Conservation (phyloP, 2,329 filamentous ascomycete species). For the Sclerotinia nivalis region DNA sequence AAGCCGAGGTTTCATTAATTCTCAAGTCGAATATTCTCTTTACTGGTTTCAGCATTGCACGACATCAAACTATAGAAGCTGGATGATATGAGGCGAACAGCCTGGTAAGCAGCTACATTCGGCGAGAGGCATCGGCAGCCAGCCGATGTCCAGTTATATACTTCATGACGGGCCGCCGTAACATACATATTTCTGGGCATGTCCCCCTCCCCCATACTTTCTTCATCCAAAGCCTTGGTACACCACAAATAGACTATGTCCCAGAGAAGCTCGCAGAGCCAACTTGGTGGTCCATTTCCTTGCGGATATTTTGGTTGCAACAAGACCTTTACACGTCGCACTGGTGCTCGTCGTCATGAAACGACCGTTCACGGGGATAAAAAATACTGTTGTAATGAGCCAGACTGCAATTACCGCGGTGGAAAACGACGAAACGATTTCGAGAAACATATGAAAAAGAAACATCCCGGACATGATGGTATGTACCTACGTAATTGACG, state of each 20-base stretch:
- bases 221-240: conserved; percentile 21
- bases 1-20: conserved; percentile 10
- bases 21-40: neutral
- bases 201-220: neutral
- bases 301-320: conserved; percentile 21
- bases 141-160: neutral
- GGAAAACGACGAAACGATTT: conserved; percentile 22
- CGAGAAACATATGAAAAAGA: conserved; percentile 19
- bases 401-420: conserved; percentile 22
- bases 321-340: conserved; percentile 22
- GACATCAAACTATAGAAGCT: neutral
- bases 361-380: conserved; percentile 20
- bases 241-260: conserved; percentile 6
- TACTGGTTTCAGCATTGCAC: conserved; percentile 11
- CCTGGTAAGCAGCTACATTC: neutral
- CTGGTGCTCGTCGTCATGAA: conserved; percentile 21
- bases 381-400: conserved; percentile 20
- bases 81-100: neutral
- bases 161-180: neutral
- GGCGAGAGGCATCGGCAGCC: neutral
- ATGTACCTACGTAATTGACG: neutral
- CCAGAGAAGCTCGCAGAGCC: neutral
- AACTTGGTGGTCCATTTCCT: neutral
- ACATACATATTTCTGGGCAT: conserved; percentile 15
- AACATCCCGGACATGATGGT: conserved; percentile 23